Percentiles rank a stretch among this genome's conserved stretches.
These are phyloP conservation scores for Aspergillus sp. DNA, from an alignment of 2,329 filamentous ascomycete species.

Conservation along the genomic window DNA sequence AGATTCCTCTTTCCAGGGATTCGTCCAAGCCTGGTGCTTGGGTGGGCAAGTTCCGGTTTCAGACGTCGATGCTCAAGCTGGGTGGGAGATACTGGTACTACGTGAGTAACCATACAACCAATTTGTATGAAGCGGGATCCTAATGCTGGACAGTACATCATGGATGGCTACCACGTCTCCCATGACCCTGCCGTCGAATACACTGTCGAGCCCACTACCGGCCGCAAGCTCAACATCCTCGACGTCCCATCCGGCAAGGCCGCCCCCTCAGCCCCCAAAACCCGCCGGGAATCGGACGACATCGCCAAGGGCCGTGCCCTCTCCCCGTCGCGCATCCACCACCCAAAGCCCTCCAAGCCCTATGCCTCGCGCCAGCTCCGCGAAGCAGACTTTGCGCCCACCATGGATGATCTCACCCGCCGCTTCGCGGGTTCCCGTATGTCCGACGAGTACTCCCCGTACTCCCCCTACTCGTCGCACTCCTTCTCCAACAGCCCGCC, in stretches of 20 bases:
- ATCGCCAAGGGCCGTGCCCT: slow-evolving; percentile 84
- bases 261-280: slow-evolving; percentile 31
- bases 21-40: slow-evolving; percentile 80
- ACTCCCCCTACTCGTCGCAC: not conserved
- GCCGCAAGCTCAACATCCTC: slow-evolving; percentile 95
- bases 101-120: slow-evolving; percentile 34
- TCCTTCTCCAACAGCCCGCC: slow-evolving; percentile 65
- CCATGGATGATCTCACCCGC: slow-evolving; percentile 70
- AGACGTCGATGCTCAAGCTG: slow-evolving; percentile 74
- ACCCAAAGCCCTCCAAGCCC: slow-evolving; percentile 82
- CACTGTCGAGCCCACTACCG: slow-evolving; percentile 90
- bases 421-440: slow-evolving; percentile 68
- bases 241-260: slow-evolving; percentile 64
- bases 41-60: slow-evolving; percentile 96
- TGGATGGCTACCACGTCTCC: slow-evolving; percentile 96
- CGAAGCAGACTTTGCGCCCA: slow-evolving; percentile 69
- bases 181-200: slow-evolving; percentile 89
- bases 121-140: not conserved
- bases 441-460: slow-evolving; percentile 57
- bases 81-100: slow-evolving; percentile 99
- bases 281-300: slow-evolving; percentile 50
- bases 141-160: slow-evolving; percentile 63
- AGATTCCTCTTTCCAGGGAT: slow-evolving; percentile 91
- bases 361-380: slow-evolving; percentile 83
- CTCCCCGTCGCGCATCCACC: slow-evolving; percentile 80